phyloP scores from a whole-genome alignment of 2,329 filamentous ascomycete genomes.

The Fusarium udum region DNA sequence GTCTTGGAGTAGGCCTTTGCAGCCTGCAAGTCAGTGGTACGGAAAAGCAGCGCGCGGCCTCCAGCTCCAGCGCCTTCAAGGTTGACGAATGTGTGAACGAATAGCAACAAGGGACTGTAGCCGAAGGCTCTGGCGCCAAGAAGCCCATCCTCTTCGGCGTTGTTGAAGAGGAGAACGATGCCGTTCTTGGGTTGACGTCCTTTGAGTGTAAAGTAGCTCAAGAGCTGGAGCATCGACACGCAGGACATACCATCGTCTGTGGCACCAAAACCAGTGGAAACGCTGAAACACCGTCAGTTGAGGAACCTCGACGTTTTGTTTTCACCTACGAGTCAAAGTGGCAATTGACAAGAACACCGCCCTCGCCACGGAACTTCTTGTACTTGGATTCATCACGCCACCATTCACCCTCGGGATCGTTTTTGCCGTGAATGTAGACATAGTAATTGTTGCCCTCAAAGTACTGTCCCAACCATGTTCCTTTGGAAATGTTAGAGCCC shows the following conservation, averaged over 20 bases:
- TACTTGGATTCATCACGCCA: conserved; percentile 64
- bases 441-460: conserved; percentile 95
- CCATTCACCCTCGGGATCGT: conserved; percentile 78
- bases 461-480: conserved; percentile 67
- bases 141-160: conserved; percentile 92
- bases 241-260: conserved; percentile 95
- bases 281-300: conserved; percentile 59
- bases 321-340: conserved; percentile 80
- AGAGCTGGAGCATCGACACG: conserved; percentile 83
- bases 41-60: conserved; percentile 86
- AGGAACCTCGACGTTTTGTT: neutral
- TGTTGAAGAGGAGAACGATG: conserved; percentile 88
- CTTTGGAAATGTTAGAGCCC: conserved; percentile 32
- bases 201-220: conserved; percentile 82
- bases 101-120: conserved; percentile 80
- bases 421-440: conserved; percentile 85
- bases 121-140: conserved; percentile 88
- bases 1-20: conserved; percentile 79
- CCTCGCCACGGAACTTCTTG: conserved; percentile 64
- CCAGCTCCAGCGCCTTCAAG: conserved; percentile 95
- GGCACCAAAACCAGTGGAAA: conserved; percentile 90
- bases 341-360: conserved; percentile 90
- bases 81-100: conserved; percentile 90
- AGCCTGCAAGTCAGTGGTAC: conserved; percentile 86
- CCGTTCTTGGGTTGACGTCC: conserved; percentile 80